phyloP scores from a whole-genome alignment of 495 filamentous ascomycete species.

The Neurospora cerealis region DNA sequence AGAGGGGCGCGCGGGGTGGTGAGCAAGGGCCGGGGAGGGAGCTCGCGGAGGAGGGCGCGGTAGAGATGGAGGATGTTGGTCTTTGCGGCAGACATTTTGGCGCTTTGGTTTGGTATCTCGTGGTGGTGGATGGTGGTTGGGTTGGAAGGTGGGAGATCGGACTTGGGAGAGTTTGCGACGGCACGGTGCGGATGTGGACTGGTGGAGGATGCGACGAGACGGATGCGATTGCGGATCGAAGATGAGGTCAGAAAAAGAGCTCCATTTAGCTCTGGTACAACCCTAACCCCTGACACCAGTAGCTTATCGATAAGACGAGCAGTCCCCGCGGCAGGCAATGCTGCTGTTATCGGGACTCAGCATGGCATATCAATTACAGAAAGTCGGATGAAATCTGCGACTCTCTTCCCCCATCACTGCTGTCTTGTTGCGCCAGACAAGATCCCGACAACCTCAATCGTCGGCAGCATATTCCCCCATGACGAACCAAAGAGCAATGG shows the following conservation, averaged over 20 bases:
- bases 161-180: background rate
- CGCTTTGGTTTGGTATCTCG: background rate
- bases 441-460: background rate
- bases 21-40: constrained; percentile 58
- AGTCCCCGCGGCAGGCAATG: background rate
- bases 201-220: background rate
- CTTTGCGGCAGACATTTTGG: constrained; percentile 11
- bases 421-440: background rate
- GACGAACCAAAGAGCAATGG: background rate
- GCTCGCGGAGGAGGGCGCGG: constrained; percentile 81
- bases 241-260: background rate
- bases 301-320: background rate
- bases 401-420: background rate
- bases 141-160: background rate
- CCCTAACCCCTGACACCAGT: fast-evolving
- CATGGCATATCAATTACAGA: background rate
- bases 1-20: constrained; percentile 44
- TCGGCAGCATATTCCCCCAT: background rate
- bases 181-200: background rate
- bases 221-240: background rate
- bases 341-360: background rate
- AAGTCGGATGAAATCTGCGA: background rate
- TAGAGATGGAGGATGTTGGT: constrained; percentile 67
- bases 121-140: background rate
- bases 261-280: background rate